Base-by-base conservation (phyloP, 2,329 filamentous ascomycete genomes). In the Diplodia sapinea region DNA sequence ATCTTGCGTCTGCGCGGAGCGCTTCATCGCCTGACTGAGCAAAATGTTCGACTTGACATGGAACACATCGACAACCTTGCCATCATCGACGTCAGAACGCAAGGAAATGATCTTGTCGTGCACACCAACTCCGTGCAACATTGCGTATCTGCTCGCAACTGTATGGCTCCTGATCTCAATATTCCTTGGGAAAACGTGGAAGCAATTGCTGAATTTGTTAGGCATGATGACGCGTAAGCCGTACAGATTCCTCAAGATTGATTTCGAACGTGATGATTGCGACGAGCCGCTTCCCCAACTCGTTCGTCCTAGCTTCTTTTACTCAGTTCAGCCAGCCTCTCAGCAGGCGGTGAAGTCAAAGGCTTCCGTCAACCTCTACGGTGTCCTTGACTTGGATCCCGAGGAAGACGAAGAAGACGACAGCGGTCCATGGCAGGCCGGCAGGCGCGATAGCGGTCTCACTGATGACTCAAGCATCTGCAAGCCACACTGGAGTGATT, bases 31-130 rank as follows among this genome's bases (percentile, higher is more conserved):
- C 65, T 91, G 71, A 92, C 88, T 0, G 89, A 89, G 71, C 79
- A 86, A 8, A 79, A 80, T 17, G 87, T 96, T 70, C 87, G 90
- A 12, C 84, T 89, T 4, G 91, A 96, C 72, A 83, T 95, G 47
- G 89, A 93, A 29, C 92, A 96, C 75, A 94, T 96, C 69, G 89
- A 94, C 80, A 91, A 92, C 70, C 83, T 96, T 1, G 82, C 89
- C 26, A 85, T 96, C 12, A 83, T 95, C 73, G 85, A 85, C 52
- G 80, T 95, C 54, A 70, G 71, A 62, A 78, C 80, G 8, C 89
- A 91, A 76, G 77, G 79, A 2, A 81, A 83, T 20, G 83, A 4
- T 86, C 88, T 76, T 90, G 86, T 68, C 87, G 87, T 96, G 70
- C 88, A 86, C 66, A 92, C 89, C 8, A 96, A 94, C 76, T 93